Conservation (phyloP, 192 early-diverging fungal species). For the Chytriomyces sp. region DNA sequence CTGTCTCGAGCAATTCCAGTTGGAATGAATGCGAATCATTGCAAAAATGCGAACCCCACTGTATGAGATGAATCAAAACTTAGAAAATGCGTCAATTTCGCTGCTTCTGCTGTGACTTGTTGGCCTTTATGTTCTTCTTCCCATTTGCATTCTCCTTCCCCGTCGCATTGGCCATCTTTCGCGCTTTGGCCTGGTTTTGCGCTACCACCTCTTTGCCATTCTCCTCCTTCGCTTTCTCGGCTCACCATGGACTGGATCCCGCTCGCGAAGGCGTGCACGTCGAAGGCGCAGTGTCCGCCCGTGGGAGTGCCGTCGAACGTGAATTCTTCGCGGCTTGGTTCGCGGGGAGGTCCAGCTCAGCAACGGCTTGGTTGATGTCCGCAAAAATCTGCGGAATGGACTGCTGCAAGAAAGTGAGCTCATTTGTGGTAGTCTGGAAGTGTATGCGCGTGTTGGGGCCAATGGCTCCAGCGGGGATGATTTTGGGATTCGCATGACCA, state of each 20-base stretch:
- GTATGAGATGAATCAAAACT: too few species aligned
- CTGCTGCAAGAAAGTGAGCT: constrained; percentile 22
- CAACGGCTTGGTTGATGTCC: background rate
- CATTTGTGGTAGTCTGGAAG: constrained; percentile 30
- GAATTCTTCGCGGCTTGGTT: background rate
- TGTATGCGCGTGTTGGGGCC: constrained; percentile 21
- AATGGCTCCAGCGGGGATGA: background rate
- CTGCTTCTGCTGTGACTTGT: too few species aligned
- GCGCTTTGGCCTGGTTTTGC: too few species aligned
- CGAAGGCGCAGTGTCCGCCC: constrained; percentile 36
- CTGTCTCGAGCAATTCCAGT: too few species aligned
- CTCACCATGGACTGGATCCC: constrained; percentile 36
- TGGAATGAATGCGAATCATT: too few species aligned
- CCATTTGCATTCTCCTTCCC: too few species aligned
- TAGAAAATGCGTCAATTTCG: too few species aligned
- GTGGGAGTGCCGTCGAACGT: constrained; percentile 34
- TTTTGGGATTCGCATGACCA: constrained; percentile 19
- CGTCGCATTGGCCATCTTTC: too few species aligned
- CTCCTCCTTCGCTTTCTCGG: too few species aligned
- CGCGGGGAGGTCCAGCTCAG: background rate
- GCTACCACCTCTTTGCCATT: too few species aligned
- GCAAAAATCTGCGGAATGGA: constrained; percentile 22
- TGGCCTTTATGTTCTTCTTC: too few species aligned
- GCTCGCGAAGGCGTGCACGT: constrained; percentile 28
- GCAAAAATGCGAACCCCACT: too few species aligned